These are phyloP conservation scores for Antitrichia curtipendula DNA, from an alignment of 225 moss, liverwort and hornwort genomes.

Conservation along the genomic window DNA sequence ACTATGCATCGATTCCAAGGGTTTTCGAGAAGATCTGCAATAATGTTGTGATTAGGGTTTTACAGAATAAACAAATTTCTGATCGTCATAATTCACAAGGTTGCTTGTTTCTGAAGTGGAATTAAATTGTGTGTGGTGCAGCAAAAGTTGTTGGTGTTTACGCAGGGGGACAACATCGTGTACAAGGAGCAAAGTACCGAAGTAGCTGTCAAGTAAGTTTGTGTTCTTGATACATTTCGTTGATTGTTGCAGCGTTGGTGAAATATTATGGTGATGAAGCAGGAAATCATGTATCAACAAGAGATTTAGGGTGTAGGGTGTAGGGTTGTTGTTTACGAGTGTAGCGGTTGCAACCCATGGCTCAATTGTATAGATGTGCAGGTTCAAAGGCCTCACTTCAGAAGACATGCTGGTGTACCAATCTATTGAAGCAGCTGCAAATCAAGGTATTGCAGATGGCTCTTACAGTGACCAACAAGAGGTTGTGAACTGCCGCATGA, in stretches of 20 bases:
- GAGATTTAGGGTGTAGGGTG: neutral
- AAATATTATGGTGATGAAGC: neutral
- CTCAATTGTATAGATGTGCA: slow-evolving; percentile 17
- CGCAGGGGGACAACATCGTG: slow-evolving; percentile 52
- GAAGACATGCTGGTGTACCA: slow-evolving; percentile 95
- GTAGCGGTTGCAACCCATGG: neutral
- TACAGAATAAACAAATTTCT: neutral
- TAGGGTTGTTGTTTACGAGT: neutral
- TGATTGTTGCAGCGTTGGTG: neutral
- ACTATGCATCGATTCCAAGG: neutral
- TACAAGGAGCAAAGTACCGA: slow-evolving; percentile 70
- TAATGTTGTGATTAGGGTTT: neutral
- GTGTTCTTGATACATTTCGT: neutral
- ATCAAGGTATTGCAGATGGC: slow-evolving; percentile 33
- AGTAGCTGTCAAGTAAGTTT: slow-evolving; percentile 60
- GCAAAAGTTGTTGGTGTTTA: slow-evolving; percentile 66
- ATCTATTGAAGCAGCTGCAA: slow-evolving; percentile 70
- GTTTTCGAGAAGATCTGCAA: neutral
- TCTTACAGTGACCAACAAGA: neutral
- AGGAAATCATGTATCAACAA: neutral
- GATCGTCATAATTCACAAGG: neutral
- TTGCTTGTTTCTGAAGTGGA: neutral
- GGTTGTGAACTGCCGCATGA: neutral
- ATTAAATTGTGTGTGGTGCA: slow-evolving; percentile 9
- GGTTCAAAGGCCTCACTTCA: slow-evolving; percentile 75